Base-by-base conservation (phyloP, 768 basidiomycete species). In the Pisolithus microcarpus region DNA sequence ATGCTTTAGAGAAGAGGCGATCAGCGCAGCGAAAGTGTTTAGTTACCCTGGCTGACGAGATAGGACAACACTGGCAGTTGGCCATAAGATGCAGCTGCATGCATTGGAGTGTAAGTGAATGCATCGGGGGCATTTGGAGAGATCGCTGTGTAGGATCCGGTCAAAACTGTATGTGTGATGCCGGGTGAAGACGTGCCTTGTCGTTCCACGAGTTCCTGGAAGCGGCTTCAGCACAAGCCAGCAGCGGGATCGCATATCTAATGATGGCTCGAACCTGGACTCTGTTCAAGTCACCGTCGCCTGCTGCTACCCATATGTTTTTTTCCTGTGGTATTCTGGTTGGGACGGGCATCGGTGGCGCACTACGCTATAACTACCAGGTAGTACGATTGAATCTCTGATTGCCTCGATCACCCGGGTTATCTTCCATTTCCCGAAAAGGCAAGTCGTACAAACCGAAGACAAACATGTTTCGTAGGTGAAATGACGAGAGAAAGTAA, bases 221-320 rank as follows among this genome's bases (percentile, higher is more conserved):
- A 26, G 28, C 43, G 10, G 34, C 43, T 1, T 49, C 43, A 48
- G n/a, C n/a, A n/a, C n/a, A n/a, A n/a, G n/a, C n/a, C n/a, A n/a
- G 49, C 43, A 5, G 34, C 5, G 34, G 30, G 37, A 50, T 44
- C 49, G 18, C 34, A 31, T 9, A 31, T 28, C 47, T 4, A 23
- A 23, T 23, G 28, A 21, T 39, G 36, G 9, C 23, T 28, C 77
- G 45, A 51, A 91, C 91, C 68, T 72, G 75, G 37, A 96, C 82
- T 45, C 86, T 75, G n/a, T 69, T 68, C 31, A 94, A 67, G 70
- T 96, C 87, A 39, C 93, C 93, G 62, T 96, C 93, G 43, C 82
- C 86, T 0, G 93, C 89, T 42, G 93, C 93, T 34, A 96, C 80
- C 93, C 93, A 96, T 42, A 96, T 85, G 69, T 94, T 94, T 64